A percentile compares a stretch with the other conserved stretches of the same genome.
These are phyloP conservation scores for Gaultheria prostrata DNA, from an alignment of 148 eudicot genomes.

Conservation along the genomic window DNA sequence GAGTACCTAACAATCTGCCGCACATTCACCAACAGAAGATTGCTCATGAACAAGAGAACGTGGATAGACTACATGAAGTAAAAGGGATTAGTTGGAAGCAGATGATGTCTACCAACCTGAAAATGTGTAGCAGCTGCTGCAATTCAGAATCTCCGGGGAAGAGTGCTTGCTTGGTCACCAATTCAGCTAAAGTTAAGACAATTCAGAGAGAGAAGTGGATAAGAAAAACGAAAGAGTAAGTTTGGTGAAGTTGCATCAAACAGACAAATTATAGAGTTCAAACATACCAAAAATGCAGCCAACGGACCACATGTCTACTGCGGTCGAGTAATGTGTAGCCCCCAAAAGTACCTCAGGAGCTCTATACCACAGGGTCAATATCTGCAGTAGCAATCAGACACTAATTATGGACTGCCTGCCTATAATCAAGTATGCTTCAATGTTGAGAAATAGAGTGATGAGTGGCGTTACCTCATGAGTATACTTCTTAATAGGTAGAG, in stretches of 20 bases:
- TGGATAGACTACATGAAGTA: neutral
- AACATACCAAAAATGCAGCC: conserved; percentile 93
- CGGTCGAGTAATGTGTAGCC: conserved; percentile 87
- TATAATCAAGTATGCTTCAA: neutral
- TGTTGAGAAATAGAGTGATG: neutral
- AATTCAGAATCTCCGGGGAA: conserved; percentile 85
- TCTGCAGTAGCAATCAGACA: conserved; percentile 39
- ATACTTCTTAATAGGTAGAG: conserved; percentile 86
- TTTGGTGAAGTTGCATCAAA: neutral
- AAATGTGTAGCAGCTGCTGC: conserved; percentile 98
- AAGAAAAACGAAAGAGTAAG: neutral
- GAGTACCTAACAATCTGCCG: conserved; percentile 78
- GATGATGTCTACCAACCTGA: conserved; percentile 45
- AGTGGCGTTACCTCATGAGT: conserved; percentile 75
- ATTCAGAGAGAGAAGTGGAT: neutral
- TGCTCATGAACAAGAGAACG: neutral
- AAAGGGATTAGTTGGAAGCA: neutral
- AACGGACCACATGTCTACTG: conserved; percentile 99
- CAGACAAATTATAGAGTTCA: neutral
- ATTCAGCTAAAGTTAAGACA: conserved; percentile 50
- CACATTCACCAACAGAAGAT: neutral
- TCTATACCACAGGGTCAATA: conserved; percentile 92
- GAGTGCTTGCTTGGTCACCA: conserved; percentile 74
- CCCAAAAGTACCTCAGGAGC: conserved; percentile 97
- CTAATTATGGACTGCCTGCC: neutral